Evolutionary conservation across 2,329 filamentous ascomycete species (phyloP), one percentile per base, ranked within the genome.

Genomic region (Chaetomiaceae sp.): DNA sequence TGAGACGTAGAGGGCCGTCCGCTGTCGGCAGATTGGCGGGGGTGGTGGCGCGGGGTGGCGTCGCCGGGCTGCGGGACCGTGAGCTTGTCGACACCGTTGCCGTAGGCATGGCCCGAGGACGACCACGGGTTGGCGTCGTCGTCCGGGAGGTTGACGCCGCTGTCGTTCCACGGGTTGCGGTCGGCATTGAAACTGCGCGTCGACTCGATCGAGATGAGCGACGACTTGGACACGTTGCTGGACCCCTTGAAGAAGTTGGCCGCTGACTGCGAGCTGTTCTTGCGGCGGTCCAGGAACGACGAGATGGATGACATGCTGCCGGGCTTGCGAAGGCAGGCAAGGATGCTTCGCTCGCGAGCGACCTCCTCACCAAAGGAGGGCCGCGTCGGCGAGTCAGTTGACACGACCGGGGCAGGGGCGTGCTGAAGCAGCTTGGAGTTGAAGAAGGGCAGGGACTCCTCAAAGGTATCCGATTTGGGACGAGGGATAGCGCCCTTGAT

Each of bases 381-480:
- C 58, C 90, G 89, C 43, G 89, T 91, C 1, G 90, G 91, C 18
- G 90, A 95, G 63, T 97, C 91, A 4, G 87, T 89, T 12, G 81
- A n/a, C n/a, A n/a, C 78, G 15, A 89, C 76, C 1, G 86, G 79
- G 4, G 86, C 79, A 29, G 91, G 89, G 4, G 91, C 90, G 59
- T 94, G 89, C 66, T 97, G 93, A 44, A 98, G 78, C 37, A 98
- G 78, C 70, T 96, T 97, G 2, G 91, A 96, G 63, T 96, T 88
- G 62, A 98, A 98, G 71, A 90, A 97, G 47, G 90, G 91, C 42
- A 97, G 76, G 7, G 91, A 95, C 59, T 98, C 91, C 64, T 98
- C 93, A 55, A 98, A 98, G 0, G 93, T 96, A 65, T 98, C 93
- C 1, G 93, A 97, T 71, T 97, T 96, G 53, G 93, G 93, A n/a